Conservation (phyloP, 2,329 filamentous ascomycete species). For the Colletotrichum navitas region DNA sequence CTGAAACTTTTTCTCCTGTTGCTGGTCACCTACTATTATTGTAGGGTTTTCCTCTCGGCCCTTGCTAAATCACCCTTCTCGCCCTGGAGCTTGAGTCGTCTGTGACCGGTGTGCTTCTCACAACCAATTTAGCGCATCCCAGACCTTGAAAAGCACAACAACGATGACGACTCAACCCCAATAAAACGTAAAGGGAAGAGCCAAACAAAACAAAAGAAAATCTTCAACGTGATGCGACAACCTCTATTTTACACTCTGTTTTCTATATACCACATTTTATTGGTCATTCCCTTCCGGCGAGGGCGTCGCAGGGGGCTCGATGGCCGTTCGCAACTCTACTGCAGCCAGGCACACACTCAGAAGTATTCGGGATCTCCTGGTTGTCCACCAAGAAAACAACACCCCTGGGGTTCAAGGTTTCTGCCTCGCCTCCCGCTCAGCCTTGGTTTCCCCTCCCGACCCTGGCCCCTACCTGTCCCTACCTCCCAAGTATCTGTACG, state of each 20-base stretch:
- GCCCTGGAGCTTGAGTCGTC: not conserved
- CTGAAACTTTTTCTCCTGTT: constrained; percentile 4
- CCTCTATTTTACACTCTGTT: constrained; percentile 24
- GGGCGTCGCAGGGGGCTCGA: constrained; percentile 19
- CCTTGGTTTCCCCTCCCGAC: constrained; percentile 29
- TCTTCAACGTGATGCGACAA: constrained; percentile 23
- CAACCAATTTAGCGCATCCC: not conserved
- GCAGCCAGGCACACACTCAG: constrained; percentile 30
- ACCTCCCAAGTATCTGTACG: not conserved
- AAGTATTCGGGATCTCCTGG: constrained; percentile 17
- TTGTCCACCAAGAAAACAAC: not conserved
- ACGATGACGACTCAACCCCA: constrained; percentile 18
- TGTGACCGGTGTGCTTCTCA: constrained; percentile 11
- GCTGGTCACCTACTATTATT: not conserved
- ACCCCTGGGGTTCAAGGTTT: constrained; percentile 18
- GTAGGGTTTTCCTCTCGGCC: not conserved
- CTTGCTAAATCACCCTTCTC: not conserved
- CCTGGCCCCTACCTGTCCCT: constrained; percentile 7
- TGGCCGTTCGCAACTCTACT: constrained; percentile 26
- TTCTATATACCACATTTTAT: constrained; percentile 3
- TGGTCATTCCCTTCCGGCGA: constrained; percentile 15
- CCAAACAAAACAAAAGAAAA: too few species aligned
- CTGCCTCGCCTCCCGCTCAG: constrained; percentile 33
- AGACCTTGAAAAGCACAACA: not conserved
- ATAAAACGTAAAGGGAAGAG: not conserved